Conservation (phyloP, 139 green algal genomes). For the Chlorella sp. region DNA sequence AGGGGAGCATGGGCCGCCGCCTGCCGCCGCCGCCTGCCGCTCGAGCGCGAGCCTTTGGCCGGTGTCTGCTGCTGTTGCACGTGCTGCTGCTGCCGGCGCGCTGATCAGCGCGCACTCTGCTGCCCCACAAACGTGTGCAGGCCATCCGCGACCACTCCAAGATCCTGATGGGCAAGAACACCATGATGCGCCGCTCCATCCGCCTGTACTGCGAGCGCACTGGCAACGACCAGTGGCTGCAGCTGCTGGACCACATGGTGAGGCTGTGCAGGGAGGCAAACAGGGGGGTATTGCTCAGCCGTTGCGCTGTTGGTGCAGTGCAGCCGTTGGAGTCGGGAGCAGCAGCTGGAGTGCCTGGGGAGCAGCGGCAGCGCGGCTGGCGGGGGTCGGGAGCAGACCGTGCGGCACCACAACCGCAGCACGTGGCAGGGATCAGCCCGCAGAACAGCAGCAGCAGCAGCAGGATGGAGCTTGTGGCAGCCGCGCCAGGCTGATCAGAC, state of each 20-base stretch:
- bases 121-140: constrained; percentile 37
- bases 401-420: too few relatives aligned
- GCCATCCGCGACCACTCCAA: constrained; percentile 85
- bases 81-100: not conserved
- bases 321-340: too few relatives aligned
- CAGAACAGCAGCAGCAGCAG: too few relatives aligned
- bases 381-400: too few relatives aligned
- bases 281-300: too few relatives aligned
- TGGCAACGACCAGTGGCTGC: constrained; percentile 86
- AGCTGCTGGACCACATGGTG: constrained; percentile 84
- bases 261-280: too few relatives aligned
- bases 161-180: constrained; percentile 99
- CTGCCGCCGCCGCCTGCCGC: not conserved
- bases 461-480: too few relatives aligned
- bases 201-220: constrained; percentile 92
- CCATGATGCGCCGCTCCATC: constrained; percentile 97
- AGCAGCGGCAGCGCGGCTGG: too few relatives aligned
- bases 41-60: not conserved
- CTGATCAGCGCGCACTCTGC: not conserved
- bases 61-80: not conserved
- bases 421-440: too few relatives aligned
- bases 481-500: too few relatives aligned
- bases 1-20: not conserved
- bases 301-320: too few relatives aligned
- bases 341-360: too few relatives aligned